Conservation (phyloP, 2,329 filamentous ascomycete genomes). For the Passalora sequoiae region DNA sequence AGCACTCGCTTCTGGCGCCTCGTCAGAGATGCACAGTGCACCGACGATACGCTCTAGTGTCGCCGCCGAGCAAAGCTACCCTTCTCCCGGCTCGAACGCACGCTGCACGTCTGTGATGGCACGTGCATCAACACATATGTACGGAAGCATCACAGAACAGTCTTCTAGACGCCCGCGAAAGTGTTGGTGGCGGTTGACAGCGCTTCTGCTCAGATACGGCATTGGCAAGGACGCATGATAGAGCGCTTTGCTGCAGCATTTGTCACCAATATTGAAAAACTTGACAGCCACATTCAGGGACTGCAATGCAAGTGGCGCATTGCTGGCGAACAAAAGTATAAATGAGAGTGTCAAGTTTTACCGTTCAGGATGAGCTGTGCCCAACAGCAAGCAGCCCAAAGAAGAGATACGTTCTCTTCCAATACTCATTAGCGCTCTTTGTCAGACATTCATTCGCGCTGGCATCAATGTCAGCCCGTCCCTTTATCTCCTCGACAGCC, state of each 20-base stretch:
- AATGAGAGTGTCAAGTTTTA: no score
- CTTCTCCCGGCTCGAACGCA: neutral
- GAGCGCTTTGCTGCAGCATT: no score
- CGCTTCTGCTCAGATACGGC: neutral
- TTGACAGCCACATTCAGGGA: neutral
- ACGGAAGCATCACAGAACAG: neutral
- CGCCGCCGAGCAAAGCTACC: constrained; percentile 1
- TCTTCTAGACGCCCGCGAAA: neutral
- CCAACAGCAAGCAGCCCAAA: constrained; percentile 64
- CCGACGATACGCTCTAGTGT: no score
- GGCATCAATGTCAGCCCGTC: constrained; percentile 48
- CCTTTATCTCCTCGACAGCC: constrained; percentile 36
- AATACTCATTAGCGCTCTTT: constrained; percentile 68
- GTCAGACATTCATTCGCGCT: constrained; percentile 50
- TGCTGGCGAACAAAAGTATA: neutral
- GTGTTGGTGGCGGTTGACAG: constrained; percentile 4
- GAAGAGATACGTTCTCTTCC: constrained; percentile 73
- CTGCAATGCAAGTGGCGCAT: neutral
- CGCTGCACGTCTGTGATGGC: neutral
- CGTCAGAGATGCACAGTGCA: no score
- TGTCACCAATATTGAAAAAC: neutral
- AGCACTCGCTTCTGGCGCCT: no score
- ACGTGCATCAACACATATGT: neutral
- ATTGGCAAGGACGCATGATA: neutral
- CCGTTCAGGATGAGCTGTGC: constrained; percentile 1